phyloP scores from a whole-genome alignment of 768 basidiomycete genomes.

The Pleurotus tuoliensis region DNA sequence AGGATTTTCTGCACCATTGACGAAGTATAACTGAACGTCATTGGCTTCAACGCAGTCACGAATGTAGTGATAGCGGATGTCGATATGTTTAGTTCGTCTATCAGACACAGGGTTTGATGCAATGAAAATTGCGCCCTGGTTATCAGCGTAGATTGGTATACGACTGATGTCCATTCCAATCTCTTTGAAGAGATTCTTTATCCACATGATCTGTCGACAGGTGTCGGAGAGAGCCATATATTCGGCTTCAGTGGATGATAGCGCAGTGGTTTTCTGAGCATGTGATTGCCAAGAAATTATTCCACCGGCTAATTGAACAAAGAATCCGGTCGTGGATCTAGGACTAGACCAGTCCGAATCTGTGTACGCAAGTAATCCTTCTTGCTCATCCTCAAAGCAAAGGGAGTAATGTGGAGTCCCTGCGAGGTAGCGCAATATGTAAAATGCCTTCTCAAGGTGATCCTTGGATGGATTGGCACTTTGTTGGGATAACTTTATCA shows the following conservation, averaged over 20 bases:
- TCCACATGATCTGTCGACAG: no score
- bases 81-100: no score
- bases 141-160: no score
- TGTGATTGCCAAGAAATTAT: conserved; percentile 27
- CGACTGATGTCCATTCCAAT: no score
- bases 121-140: no score
- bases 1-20: no score
- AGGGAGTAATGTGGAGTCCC: conserved; percentile 15
- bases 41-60: no score
- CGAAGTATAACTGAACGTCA: no score
- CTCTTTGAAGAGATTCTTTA: no score
- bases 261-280: conserved; percentile 26
- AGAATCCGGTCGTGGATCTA: conserved; percentile 23
- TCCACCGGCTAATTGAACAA: conserved; percentile 22
- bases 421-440: conserved; percentile 24
- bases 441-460: conserved; percentile 22
- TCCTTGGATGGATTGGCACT: not conserved
- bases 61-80: no score
- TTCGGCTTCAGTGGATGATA: conserved; percentile 27
- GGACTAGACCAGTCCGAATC: conserved; percentile 24
- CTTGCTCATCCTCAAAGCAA: conserved; percentile 11
- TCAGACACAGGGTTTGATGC: no score
- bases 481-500: no score
- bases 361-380: not conserved
- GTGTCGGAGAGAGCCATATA: conserved; percentile 20